Evolutionary conservation across 371 early-diverging fungal genomes (phyloP).

Genomic region (Circinella umbellata): DNA sequence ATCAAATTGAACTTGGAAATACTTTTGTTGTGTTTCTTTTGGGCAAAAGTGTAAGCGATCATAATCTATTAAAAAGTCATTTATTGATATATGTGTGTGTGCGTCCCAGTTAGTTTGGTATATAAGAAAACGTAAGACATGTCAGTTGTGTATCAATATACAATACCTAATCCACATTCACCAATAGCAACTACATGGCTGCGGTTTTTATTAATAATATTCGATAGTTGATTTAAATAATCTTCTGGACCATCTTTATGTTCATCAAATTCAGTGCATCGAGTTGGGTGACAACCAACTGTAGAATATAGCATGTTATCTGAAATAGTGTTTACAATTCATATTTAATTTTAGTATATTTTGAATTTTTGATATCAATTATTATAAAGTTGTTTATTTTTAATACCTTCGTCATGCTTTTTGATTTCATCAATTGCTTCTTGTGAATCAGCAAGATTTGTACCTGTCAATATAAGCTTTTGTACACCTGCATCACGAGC

Average conservation of each 20-base stretch:
- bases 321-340: neutral
- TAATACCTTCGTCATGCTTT: slow-evolving; percentile 2
- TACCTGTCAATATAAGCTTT: slow-evolving; percentile 81
- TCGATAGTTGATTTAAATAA: slow-evolving; percentile 60
- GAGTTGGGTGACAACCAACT: slow-evolving; percentile 91
- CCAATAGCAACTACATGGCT: slow-evolving; percentile 84
- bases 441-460: slow-evolving; percentile 63
- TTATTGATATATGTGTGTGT: neutral
- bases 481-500: slow-evolving; percentile 69
- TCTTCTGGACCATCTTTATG: slow-evolving; percentile 60
- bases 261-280: slow-evolving; percentile 74
- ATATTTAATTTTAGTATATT: neutral
- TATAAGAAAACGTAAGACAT: neutral
- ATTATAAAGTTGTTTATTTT: neutral
- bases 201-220: slow-evolving; percentile 44
- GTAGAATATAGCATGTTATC: slow-evolving; percentile 67
- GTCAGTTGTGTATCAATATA: no score
- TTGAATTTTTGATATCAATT: neutral
- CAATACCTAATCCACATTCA: slow-evolving; percentile 82
- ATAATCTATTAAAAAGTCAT: slow-evolving; percentile 63
- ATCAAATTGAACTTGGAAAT: slow-evolving; percentile 82
- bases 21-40: slow-evolving; percentile 74
- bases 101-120: neutral
- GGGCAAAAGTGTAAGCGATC: slow-evolving; percentile 88
- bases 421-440: slow-evolving; percentile 46